Evolutionary conservation across 371 early-diverging fungal species (phyloP), one percentile per base, ranked within the genome.

Genomic region (Mortierella sp.): DNA sequence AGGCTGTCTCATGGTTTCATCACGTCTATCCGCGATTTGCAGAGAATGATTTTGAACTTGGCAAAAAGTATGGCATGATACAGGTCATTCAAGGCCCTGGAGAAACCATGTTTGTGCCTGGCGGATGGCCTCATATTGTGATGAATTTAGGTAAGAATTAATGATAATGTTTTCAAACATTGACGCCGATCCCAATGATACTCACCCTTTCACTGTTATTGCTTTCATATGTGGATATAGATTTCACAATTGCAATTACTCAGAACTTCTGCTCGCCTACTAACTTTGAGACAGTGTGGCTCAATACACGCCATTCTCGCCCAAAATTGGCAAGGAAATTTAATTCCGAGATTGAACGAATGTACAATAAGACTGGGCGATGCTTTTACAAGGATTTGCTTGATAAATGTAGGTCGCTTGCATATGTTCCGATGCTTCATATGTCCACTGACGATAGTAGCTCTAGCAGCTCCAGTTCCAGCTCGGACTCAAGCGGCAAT

Each of bases 111-210:
- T 95, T 92, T 84, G 95, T 95, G 0, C 96, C 96, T 26, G 93
- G 94, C 37, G 96, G 94, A 0, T 94, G 96, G 96, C 82, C 87
- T 1, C 96, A 94, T 76, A 91, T 93, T 10, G 96, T 95, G 10
- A 92, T 95, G 86, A 95, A 95, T 81, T 76, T 93, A 28, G 91
- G 91, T 89, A 84, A 59, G 74, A 54, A 5, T 35, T 29, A 9
- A 34, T 70, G 28, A 23, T 10, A 23, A 9, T 53, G 7, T 42
- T 6, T 42, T 15, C 62, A 3, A 58, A 23, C 23, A 34, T 32
- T 56, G 31, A 47, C 51, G 28, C 37, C 35, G 55, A 35, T 63
- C 12, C 31, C n/a, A 45, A 32, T n/a, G 13, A 19, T 4, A 2
- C 53, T 7, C 22, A 54, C 13, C 28, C 45, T n/a, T 40, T 26